Conservation (phyloP, 371 early-diverging fungal genomes). For the Dinochytrium kinnereticum region DNA sequence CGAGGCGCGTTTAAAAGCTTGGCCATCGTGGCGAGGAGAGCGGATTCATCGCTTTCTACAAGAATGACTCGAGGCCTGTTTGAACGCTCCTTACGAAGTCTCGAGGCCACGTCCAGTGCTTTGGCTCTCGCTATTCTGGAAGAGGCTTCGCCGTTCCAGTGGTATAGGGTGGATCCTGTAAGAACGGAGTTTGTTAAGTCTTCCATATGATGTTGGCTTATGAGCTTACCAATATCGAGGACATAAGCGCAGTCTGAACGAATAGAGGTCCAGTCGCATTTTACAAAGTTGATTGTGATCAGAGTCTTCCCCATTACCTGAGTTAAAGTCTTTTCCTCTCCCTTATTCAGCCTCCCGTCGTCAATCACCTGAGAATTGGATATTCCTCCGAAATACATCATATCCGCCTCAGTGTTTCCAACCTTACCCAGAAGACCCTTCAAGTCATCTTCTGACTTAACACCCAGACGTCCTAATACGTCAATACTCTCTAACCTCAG, state of each 20-base stretch:
- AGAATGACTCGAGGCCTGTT: constrained; percentile 39
- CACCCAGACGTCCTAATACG: constrained; percentile 23
- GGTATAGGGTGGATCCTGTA: constrained; percentile 34
- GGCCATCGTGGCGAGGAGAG: constrained; percentile 8
- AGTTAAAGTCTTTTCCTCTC: constrained; percentile 28
- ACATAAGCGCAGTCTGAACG: constrained; percentile 11
- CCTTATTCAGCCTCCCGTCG: constrained; percentile 25
- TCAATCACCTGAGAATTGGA: constrained; percentile 18
- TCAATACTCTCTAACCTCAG: constrained; percentile 23
- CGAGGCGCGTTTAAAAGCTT: constrained; percentile 8
- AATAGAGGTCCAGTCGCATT: constrained; percentile 14
- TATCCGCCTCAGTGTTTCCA: constrained; percentile 8
- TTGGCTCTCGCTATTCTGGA: constrained; percentile 42
- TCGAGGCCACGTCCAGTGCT: constrained; percentile 39
- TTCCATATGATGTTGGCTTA: background rate
- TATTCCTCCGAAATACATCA: background rate
- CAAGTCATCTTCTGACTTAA: constrained; percentile 16
- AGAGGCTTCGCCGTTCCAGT: constrained; percentile 30
- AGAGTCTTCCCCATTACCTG: constrained; percentile 28
- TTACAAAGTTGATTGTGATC: constrained; percentile 21
- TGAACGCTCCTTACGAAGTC: constrained; percentile 39
- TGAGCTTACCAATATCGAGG: constrained; percentile 21
- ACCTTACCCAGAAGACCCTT: constrained; percentile 15
- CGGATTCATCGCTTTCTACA: constrained; percentile 33
- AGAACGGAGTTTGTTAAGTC: too few species aligned